Percentiles rank a stretch among this genome's conserved stretches.
Evolutionary conservation across 306 rosid genomes (phyloP).

Genomic region (Rosa rugosa): DNA sequence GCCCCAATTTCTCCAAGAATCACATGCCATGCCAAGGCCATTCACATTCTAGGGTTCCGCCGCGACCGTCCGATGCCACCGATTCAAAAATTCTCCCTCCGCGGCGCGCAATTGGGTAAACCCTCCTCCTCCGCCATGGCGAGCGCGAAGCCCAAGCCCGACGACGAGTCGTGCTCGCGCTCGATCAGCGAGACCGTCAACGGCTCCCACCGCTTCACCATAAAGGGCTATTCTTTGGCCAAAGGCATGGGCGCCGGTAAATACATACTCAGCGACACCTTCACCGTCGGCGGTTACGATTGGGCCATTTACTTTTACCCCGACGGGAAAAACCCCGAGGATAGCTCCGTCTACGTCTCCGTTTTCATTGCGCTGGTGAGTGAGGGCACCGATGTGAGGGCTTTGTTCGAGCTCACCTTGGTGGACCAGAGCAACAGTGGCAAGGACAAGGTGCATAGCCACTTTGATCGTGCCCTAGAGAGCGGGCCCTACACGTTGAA

Average conservation of each 20-base stretch:
- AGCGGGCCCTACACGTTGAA: slow-evolving; percentile 88
- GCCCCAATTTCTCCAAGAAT: neutral
- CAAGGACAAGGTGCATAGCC: slow-evolving; percentile 83
- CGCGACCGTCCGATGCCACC: slow-evolving; percentile 7
- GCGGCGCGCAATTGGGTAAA: slow-evolving; percentile 33
- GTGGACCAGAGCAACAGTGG: slow-evolving; percentile 74
- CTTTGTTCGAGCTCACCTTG: slow-evolving; percentile 72
- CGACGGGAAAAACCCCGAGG: slow-evolving; percentile 89
- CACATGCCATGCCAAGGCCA: neutral
- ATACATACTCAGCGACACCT: slow-evolving; percentile 77
- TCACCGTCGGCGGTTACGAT: slow-evolving; percentile 84
- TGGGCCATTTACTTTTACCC: slow-evolving; percentile 97
- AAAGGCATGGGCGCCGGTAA: slow-evolving; percentile 91
- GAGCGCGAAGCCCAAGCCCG: slow-evolving; percentile 30
- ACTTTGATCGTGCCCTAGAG: slow-evolving; percentile 88
- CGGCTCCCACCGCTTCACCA: slow-evolving; percentile 73
- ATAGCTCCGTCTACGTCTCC: slow-evolving; percentile 70
- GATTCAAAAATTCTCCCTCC: slow-evolving; percentile 17
- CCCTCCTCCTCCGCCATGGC: slow-evolving; percentile 15
- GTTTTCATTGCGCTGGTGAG: slow-evolving; percentile 87
- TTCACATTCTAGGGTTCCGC: slow-evolving; percentile 32
- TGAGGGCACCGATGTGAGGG: slow-evolving; percentile 86
- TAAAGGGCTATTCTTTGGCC: slow-evolving; percentile 82
- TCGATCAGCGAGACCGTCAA: slow-evolving; percentile 80
- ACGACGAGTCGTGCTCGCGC: slow-evolving; percentile 54